Conservation (phyloP, 805 yeast species). For the Kazachstania psychrophila region DNA sequence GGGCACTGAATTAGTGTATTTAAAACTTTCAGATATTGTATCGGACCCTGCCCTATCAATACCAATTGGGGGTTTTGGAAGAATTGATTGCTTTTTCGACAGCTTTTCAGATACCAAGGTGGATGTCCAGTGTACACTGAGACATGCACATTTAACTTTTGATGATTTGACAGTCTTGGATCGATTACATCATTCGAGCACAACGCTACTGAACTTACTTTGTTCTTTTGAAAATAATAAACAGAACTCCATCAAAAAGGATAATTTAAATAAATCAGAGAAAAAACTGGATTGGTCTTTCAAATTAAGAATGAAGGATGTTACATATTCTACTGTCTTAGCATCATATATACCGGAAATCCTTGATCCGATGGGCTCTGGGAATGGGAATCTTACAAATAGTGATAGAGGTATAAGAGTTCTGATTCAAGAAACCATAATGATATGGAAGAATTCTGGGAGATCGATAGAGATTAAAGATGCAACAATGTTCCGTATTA, state of each 20-base stretch:
- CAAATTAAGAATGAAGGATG: conserved; percentile 22
- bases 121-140: conserved; percentile 18
- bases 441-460: conserved; percentile 5
- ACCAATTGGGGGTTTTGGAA: conserved; percentile 25
- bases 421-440: conserved; percentile 15
- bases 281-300: conserved; percentile 13
- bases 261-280: background rate
- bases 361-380: conserved; percentile 19
- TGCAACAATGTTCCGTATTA: conserved; percentile 16
- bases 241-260: background rate
- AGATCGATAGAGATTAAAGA: conserved; percentile 11
- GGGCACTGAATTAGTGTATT: conserved; percentile 15
- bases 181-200: conserved; percentile 6
- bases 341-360: conserved; percentile 15
- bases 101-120: conserved; percentile 10
- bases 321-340: conserved; percentile 16
- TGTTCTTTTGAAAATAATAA: conserved; percentile 1
- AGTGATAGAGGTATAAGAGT: conserved; percentile 21
- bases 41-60: conserved; percentile 8
- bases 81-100: conserved; percentile 21
- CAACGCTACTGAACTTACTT: conserved; percentile 3
- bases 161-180: conserved; percentile 19
- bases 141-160: conserved; percentile 20
- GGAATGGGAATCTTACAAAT: conserved; percentile 14
- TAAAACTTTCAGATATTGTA: conserved; percentile 8